Conservation (phyloP, 495 filamentous ascomycete species). For the Neurospora intermedia region DNA sequence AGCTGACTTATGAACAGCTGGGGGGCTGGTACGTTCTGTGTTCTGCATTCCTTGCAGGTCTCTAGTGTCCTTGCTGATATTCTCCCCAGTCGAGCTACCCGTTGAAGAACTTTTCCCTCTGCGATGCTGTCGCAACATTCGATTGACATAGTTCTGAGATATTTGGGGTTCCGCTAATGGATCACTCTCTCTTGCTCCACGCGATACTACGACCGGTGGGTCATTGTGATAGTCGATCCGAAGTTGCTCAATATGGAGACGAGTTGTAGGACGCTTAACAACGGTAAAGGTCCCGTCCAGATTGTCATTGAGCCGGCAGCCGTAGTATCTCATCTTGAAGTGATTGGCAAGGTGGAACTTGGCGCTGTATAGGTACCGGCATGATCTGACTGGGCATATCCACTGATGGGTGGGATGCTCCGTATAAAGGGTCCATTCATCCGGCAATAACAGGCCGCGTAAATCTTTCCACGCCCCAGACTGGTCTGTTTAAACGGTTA, state of each 20-base stretch:
- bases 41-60: neutral
- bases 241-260: neutral
- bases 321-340: constrained; percentile 9
- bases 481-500: neutral
- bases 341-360: constrained; percentile 6
- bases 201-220: neutral
- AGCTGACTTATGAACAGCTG: neutral
- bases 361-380: constrained; percentile 6
- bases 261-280: neutral
- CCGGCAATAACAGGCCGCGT: constrained; percentile 6
- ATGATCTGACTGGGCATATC: constrained; percentile 15
- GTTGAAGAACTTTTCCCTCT: neutral
- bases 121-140: neutral
- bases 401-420: constrained; percentile 6
- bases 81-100: neutral
- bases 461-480: neutral
- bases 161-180: neutral
- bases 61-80: neutral
- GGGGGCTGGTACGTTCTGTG: neutral
- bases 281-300: constrained; percentile 12
- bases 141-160: neutral
- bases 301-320: constrained; percentile 11
- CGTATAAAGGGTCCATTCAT: constrained; percentile 5
- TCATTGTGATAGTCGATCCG: neutral
- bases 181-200: neutral